Conservation (phyloP, 805 yeast species). For the Lipomyces yamanashiensis region DNA sequence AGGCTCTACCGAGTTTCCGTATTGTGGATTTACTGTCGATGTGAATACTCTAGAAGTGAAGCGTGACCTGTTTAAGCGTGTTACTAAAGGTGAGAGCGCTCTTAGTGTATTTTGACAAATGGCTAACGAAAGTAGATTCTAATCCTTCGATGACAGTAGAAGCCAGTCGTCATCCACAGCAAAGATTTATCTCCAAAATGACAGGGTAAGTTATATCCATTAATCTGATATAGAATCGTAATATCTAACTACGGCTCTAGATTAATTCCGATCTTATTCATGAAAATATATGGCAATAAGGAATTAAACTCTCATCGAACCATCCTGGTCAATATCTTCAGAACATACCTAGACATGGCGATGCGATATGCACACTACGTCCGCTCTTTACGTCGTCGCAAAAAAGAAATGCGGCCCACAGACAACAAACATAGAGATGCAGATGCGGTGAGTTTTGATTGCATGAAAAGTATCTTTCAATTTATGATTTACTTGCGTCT, state of each 20-base stretch:
- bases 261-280: slow-evolving; percentile 10
- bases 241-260: not conserved
- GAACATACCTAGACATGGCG: slow-evolving; percentile 27
- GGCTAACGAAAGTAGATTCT: slow-evolving; percentile 5
- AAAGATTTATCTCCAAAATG: slow-evolving; percentile 6
- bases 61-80: slow-evolving; percentile 21
- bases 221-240: not conserved
- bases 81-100: slow-evolving; percentile 7
- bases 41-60: slow-evolving; percentile 20
- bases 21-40: slow-evolving; percentile 30
- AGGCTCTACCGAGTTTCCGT: slow-evolving; percentile 27
- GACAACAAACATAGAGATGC: not conserved
- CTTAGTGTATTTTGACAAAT: no score
- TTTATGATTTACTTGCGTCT: no score
- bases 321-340: slow-evolving; percentile 21
- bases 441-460: not conserved
- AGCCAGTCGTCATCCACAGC: slow-evolving; percentile 5
- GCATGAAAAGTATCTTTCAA: slow-evolving; percentile 8
- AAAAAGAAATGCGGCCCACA: not conserved
- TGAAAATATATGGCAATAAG: slow-evolving; percentile 16
- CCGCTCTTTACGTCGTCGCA: slow-evolving; percentile 3
- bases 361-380: slow-evolving; percentile 27
- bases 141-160: slow-evolving; percentile 17
- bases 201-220: slow-evolving; percentile 10
- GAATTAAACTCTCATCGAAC: slow-evolving; percentile 24